These are phyloP conservation scores for Wickerhamiella alocasiicola DNA, from an alignment of 805 yeast species.

Conservation along the genomic window DNA sequence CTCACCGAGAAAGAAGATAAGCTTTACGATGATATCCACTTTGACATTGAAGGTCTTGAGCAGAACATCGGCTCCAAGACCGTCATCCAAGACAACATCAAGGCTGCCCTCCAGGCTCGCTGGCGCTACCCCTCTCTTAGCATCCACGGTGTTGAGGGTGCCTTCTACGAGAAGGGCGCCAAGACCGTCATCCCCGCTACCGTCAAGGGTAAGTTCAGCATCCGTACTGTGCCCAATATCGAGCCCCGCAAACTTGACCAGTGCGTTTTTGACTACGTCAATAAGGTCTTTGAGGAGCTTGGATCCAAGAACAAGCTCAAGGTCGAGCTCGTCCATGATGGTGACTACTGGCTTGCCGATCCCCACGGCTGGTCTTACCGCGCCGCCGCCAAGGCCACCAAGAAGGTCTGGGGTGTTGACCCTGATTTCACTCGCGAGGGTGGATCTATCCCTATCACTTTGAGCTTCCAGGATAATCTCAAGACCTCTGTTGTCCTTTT, in stretches of 20 bases:
- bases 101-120: conserved; percentile 88
- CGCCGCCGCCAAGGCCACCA: conserved; percentile 90
- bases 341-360: conserved; percentile 91
- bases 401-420: conserved; percentile 85
- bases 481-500: conserved; percentile 75
- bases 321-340: conserved; percentile 80
- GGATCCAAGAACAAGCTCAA: conserved; percentile 63
- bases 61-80: conserved; percentile 83
- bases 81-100: conserved; percentile 60
- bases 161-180: conserved; percentile 89
- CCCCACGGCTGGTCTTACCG: conserved; percentile 86
- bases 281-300: conserved; percentile 51
- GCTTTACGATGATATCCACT: conserved; percentile 77
- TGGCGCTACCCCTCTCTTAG: conserved; percentile 98
- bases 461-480: conserved; percentile 80
- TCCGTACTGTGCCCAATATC: conserved; percentile 94
- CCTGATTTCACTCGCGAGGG: conserved; percentile 99
- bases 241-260: conserved; percentile 67
- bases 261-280: conserved; percentile 59
- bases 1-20: conserved; percentile 67
- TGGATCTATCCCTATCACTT: conserved; percentile 95
- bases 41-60: conserved; percentile 70
- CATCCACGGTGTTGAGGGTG: conserved; percentile 95
- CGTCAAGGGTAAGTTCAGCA: conserved; percentile 88
- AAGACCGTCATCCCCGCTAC: conserved; percentile 96